Evolutionary conservation across 306 rosid genomes (phyloP), one percentile per base, ranked within the genome.

Genomic region (Spatholobus suberectus): DNA sequence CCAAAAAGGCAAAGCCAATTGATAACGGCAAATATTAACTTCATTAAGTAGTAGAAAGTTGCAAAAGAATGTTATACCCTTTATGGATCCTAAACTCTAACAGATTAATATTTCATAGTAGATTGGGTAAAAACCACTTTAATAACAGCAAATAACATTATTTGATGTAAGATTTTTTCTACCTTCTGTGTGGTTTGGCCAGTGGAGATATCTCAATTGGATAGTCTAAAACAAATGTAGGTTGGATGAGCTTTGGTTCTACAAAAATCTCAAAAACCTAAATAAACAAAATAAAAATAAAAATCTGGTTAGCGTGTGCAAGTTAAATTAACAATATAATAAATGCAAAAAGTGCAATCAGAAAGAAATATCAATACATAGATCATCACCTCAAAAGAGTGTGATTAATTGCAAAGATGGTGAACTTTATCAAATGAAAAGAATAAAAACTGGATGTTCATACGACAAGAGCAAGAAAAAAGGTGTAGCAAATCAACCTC

Each of bases 131-230:
- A 37, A 84, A 82, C 37, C 8, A 40, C 76, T 27, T 63, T 8
- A 68, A 69, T 52, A 76, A 46, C 66, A 69, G 74, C 26, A 75
- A 63, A 65, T 55, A 87, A 65, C 6, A 82, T 76, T 68, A 80
- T 7, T 41, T 6, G 17, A 35, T 38, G 51, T 35, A 11, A 67
- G 47, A 72, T 62, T 4, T 66, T 59, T n/a, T 58, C 74, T 89
- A 94, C 99, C 99, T 96, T 80, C 94, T 84, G 83, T 96, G 99
- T 78, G 98, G 97, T 85, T 96, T 96, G 71, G 99, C 99, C 81
- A 96, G 83, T 27, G 99, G 98, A 84, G 99, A 96, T 88, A 96
- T 86, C 91, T 96, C 98, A 73, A 96, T 76, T 43, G 99, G 99
- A 82, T 96, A 96, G 90, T 96, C 98, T 86, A 96, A 86, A 55